Evolutionary conservation across 2,329 filamentous ascomycete genomes (phyloP), one percentile per base, ranked within the genome.

Genomic region (Cercospora sesami): DNA sequence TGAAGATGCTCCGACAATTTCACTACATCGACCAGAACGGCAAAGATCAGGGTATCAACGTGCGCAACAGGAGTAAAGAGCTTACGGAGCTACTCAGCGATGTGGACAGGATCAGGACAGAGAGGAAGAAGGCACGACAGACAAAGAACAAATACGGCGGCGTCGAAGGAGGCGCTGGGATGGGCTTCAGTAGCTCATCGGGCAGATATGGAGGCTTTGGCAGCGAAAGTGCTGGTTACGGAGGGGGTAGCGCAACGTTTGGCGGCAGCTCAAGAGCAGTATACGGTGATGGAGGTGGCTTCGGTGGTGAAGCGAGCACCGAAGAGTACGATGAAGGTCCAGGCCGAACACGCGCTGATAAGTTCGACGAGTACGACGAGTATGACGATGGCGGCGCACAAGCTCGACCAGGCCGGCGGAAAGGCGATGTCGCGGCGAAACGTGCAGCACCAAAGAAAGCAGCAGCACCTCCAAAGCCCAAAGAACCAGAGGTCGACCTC

Each of bases 1-100:
- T 99, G 68, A 97, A 97, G 82, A 99, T 99, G 95, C 87, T 99
- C 65, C 92, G 94, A 67, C 95, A 99, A 80, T 99, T 99, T 81
- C 95, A 99, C 82, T 99, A 86, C 81, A 98, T 99, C 80, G 88
- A 99, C 78, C 86, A 88, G 78, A 98, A 98, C 80, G 95, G 95
- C 79, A 99, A 99, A 81, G 95, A 99, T 78, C 95, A 99, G 81
- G 95, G 95, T 69, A 89, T 99, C 80, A 99, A 99, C 78, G 95
- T 99, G 68, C 91, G 95, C 73, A 98, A 98, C 82, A 88, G 95
- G 72, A 93, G 95, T 73, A 97, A 97, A 82, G 95, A 99, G 82
- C 85, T 99, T 61, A 91, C 92, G 12, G 96, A 99, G 71, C 87
- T 99, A n/a, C 85, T 99, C 60, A 86, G 92, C 75, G 95, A 99